These are phyloP conservation scores for Nakazawaea ambrosiae DNA, from an alignment of 805 yeast species.

Conservation along the genomic window DNA sequence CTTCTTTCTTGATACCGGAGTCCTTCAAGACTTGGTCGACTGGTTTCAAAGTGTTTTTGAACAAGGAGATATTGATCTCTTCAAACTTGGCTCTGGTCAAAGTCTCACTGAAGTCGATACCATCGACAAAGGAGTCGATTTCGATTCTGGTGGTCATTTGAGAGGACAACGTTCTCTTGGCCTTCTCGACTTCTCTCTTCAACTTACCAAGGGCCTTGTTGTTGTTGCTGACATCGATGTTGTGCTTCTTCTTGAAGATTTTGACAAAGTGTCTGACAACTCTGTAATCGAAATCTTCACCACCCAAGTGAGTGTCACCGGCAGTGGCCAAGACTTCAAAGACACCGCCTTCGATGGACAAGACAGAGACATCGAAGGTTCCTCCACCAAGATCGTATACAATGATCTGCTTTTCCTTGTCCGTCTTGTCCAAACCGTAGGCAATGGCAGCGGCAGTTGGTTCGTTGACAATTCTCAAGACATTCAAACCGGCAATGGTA, in stretches of 20 bases:
- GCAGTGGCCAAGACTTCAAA: constrained; percentile 91
- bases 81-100: constrained; percentile 97
- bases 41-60: constrained; percentile 92
- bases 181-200: constrained; percentile 97
- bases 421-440: constrained; percentile 81
- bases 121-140: constrained; percentile 91
- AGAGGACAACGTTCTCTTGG: constrained; percentile 91
- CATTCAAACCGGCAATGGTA: constrained; percentile 83
- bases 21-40: constrained; percentile 95
- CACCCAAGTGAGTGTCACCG: constrained; percentile 97
- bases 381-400: constrained; percentile 98
- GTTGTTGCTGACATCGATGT: constrained; percentile 74
- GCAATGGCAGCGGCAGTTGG: constrained; percentile 99
- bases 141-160: constrained; percentile 95
- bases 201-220: constrained; percentile 85
- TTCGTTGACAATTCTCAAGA: constrained; percentile 84
- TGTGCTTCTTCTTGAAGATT: constrained; percentile 87
- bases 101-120: constrained; percentile 92
- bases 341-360: constrained; percentile 86
- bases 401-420: constrained; percentile 81
- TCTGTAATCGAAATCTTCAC: constrained; percentile 92
- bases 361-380: constrained; percentile 87
- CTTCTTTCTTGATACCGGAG: constrained; percentile 80
- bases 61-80: constrained; percentile 87
- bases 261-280: constrained; percentile 82